phyloP scores from a whole-genome alignment of 2,329 filamentous ascomycete species.

The Mycocentrospora acerina region DNA sequence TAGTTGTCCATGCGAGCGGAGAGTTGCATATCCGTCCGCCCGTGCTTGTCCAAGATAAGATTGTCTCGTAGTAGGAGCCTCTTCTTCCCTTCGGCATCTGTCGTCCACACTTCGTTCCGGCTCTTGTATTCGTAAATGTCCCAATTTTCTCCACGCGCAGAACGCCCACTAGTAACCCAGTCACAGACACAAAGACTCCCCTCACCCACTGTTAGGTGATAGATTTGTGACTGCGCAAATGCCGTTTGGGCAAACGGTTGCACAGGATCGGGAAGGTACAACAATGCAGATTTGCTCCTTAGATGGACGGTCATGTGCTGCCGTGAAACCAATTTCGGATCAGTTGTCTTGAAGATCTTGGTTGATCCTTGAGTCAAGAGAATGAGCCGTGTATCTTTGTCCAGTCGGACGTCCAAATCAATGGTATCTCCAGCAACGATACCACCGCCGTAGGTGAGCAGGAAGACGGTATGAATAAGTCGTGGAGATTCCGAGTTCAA shows the following conservation, averaged over 20 bases:
- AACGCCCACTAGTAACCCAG: constrained; percentile 89
- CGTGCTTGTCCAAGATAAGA: constrained; percentile 66
- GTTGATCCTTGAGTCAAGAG: constrained; percentile 74
- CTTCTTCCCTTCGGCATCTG: constrained; percentile 40
- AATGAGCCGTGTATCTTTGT: constrained; percentile 64
- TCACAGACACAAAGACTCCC: constrained; percentile 76
- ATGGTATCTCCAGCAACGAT: constrained; percentile 86
- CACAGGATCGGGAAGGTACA: constrained; percentile 83
- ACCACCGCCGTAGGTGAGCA: constrained; percentile 92
- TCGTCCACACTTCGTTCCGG: constrained; percentile 81
- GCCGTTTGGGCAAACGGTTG: constrained; percentile 84
- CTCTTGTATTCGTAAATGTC: constrained; percentile 76
- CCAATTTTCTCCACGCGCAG: constrained; percentile 87
- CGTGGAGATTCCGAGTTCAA: constrained; percentile 19
- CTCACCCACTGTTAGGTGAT: constrained; percentile 57
- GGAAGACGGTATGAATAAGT: constrained; percentile 75
- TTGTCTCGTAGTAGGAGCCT: constrained; percentile 83
- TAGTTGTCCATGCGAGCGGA: constrained; percentile 67
- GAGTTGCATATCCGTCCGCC: constrained; percentile 30
- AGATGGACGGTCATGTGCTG: constrained; percentile 55
- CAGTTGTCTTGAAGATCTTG: constrained; percentile 85
- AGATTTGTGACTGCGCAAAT: constrained; percentile 82
- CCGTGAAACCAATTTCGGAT: constrained; percentile 47
- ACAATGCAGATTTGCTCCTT: constrained; percentile 53
- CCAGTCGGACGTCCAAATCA: constrained; percentile 68